These are phyloP conservation scores for Leishmania mexicana DNA, from an alignment of 208 protist genomes.

Conservation along the genomic window DNA sequence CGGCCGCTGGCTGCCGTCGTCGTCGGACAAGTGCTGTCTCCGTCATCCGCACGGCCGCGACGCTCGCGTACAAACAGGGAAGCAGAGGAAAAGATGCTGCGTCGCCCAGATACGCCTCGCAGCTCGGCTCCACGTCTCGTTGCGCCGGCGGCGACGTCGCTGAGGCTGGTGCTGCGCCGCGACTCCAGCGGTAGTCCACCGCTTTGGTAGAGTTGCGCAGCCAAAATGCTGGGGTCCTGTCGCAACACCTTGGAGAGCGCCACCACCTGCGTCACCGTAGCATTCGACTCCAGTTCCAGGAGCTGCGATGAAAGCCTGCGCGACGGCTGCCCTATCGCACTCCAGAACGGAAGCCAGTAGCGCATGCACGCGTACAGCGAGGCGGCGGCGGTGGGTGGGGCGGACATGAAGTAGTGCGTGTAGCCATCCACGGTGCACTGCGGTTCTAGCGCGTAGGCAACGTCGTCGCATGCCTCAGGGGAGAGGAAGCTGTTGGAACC, in stretches of 20 bases:
- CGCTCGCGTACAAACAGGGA: background rate
- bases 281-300: constrained; percentile 41
- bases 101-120: background rate
- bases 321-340: constrained; percentile 1
- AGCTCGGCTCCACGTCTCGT: background rate
- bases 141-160: background rate
- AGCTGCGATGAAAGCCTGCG: constrained; percentile 9
- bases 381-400: constrained; percentile 11
- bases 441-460: constrained; percentile 25
- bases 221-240: constrained; percentile 32
- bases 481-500: constrained; percentile 20
- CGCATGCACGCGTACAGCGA: constrained; percentile 57
- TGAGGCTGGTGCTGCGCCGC: constrained; percentile 1
- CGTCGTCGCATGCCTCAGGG: constrained; percentile 24
- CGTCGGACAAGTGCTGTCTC: background rate
- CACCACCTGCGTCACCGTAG: constrained; percentile 40
- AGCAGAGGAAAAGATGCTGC: background rate
- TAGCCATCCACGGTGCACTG: constrained; percentile 18
- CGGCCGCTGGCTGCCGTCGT: background rate
- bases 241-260: constrained; percentile 49
- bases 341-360: constrained; percentile 65
- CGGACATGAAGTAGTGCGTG: constrained; percentile 27
- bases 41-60: background rate
- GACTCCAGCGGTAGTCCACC: constrained; percentile 13
- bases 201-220: constrained; percentile 57